phyloP scores from a whole-genome alignment of 164 flowering plant genomes.

The Santalum album region DNA sequence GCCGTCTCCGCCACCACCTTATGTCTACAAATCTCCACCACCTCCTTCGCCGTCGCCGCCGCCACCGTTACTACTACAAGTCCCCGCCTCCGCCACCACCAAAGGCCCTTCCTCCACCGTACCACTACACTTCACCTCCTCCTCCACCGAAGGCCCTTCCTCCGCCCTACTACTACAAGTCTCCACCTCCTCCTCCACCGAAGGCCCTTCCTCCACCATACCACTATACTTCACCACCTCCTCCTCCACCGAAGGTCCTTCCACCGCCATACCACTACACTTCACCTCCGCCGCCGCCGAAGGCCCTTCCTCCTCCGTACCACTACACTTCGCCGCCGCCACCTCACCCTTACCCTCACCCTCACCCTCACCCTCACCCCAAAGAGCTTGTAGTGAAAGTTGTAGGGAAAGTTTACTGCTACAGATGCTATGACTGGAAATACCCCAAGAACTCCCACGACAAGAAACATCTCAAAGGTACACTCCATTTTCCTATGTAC shows the following conservation, averaged over 20 bases:
- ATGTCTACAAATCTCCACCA: background rate
- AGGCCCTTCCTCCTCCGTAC: background rate
- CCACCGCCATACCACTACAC: background rate
- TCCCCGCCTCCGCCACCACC: background rate
- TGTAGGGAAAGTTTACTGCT: background rate
- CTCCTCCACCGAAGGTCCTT: background rate
- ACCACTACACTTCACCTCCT: background rate
- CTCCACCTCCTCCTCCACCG: background rate
- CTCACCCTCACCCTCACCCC: background rate
- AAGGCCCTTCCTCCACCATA: background rate
- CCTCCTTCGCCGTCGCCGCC: background rate
- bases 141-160: background rate
- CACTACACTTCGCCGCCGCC: background rate
- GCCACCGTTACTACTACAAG: background rate
- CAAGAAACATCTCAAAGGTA: slow-evolving; percentile 1
- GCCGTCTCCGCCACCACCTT: background rate
- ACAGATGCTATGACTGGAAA: background rate
- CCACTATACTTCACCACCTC: background rate
- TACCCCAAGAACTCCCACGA: background rate
- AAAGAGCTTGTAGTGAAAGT: background rate
- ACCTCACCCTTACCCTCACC: background rate
- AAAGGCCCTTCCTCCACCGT: background rate
- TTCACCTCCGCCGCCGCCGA: background rate
- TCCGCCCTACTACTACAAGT: background rate
- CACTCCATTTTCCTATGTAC: too few species aligned